Evolutionary conservation across 2,329 filamentous ascomycete genomes (phyloP), one percentile per base, ranked within the genome.

Genomic region (Aureobasidium sp.): DNA sequence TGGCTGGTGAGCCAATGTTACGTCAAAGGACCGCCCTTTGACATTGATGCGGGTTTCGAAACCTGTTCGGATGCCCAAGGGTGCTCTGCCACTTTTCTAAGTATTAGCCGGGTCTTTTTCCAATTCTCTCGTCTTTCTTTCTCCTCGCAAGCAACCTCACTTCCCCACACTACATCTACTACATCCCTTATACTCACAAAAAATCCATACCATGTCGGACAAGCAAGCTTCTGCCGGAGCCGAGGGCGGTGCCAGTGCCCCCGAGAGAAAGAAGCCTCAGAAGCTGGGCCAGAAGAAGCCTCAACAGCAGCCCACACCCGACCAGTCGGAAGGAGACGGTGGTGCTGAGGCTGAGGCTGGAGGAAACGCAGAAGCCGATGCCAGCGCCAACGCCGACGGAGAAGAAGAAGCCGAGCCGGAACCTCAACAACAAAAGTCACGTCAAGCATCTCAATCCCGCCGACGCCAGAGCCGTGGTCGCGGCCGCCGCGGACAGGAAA

Each of bases 381-480:
- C 69, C 60, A 75, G 77, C 62, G 77, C 76, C 60, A 75, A 77
- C 62, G 77, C 76, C 45, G 74, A 81, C 64, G 70, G 62, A 70
- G 74, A 71, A 44, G 70, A 55, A 22, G 71, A 69, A 60, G 71
- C 75, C 61, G 75, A 79, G 75, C 77, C 77, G 49, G 74, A 82
- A 67, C 76, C 72, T 62, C 71, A 79, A 66, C 63, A 64, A 58
- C 67, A 68, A 64, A 68, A 70, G 62, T 69, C 69, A 62, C 75
- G 75, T 63, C 71, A 75, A 68, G 76, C 72, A 66, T 42, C 34
- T 31, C 73, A 76, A 68, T 79, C 78, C 56, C 74, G 77, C 63
- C 76, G 78, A 65, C 77, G 79, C 65, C 77, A 80, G 66, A 78
- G 77, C 63, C 78, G 79, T 65, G 79, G 79, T 41, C 78, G 79